Base-by-base conservation (phyloP, 768 basidiomycete species). In the Lentinula detonsa region DNA sequence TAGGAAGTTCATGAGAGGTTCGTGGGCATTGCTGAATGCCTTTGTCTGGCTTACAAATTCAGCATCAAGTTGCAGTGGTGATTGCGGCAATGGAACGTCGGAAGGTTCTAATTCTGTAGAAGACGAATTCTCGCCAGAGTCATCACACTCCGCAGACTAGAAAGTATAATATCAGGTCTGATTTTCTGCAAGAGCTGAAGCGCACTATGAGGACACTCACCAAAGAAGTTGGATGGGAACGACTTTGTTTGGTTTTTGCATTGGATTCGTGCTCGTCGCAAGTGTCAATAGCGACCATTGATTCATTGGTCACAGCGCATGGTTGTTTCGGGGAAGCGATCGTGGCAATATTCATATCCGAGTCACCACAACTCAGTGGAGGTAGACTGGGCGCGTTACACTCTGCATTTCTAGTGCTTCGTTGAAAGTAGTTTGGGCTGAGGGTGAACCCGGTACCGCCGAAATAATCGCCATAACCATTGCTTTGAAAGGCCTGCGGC, bases 361-460 rank as follows among this genome's bases (percentile, higher is more conserved):
- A 11, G 28, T 39, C 5, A 8, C 21, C 23, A 9, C 28, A 18
- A 8, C 46, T 48, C 15, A 16, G 3, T 43, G 42, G n/a, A 18
- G 34, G 2, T 9, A 15, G 10, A 37, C n/a, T 16, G 9, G 54
- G 54, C 23, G 55, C 11, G 40, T 33, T 6, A 18, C 10, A 35
- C 6, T 31, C 39, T 23, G 55, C 3, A 39, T 21, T n/a, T 6
- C n/a, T 15, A 45, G 23, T 9, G 23, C 35, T 56, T 21, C 18
- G n/a, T n/a, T n/a, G 10, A 56, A 7, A 33, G 18, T 15, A 15
- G 23, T 40, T 13, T 21, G 11, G 57, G 49, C 57, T 49, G 31
- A 59, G 48, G 37, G 5, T 61, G 53, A 65, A 64, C n/a, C 61
- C 66, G 23, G 64, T 61, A 16, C 58, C 64, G 18, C 61, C 65